A percentile compares a stretch with the other conserved stretches of the same genome.
phyloP scores from a whole-genome alignment of 1,139 yeast species.

The Sugiyamaella pinicola region DNA sequence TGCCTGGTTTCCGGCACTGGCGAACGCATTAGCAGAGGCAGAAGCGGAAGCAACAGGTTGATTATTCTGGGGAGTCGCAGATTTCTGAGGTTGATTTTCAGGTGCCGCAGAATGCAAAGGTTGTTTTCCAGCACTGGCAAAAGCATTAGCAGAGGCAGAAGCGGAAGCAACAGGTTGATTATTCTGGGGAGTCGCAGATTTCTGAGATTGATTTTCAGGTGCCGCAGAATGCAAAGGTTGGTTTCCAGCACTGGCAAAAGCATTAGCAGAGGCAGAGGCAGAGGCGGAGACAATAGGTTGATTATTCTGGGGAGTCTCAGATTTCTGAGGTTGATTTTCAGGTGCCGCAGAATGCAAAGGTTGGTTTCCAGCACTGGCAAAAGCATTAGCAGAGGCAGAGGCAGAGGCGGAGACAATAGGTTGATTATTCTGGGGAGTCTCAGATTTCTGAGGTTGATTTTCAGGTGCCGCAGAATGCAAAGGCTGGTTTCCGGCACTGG shows the following conservation, averaged over 20 bases:
- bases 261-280: background rate
- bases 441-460: too few species aligned
- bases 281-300: background rate
- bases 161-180: too few species aligned
- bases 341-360: background rate
- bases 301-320: background rate
- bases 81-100: background rate
- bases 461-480: background rate
- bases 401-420: too few species aligned
- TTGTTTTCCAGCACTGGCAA: background rate
- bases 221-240: too few species aligned
- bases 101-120: background rate
- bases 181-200: background rate
- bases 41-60: background rate
- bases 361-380: background rate
- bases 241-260: too few species aligned
- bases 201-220: background rate
- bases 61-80: background rate
- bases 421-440: background rate
- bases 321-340: background rate
- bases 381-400: background rate
- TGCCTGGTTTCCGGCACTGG: too few species aligned
- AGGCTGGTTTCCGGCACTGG: too few species aligned
- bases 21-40: background rate
- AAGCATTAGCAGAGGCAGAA: background rate